These are phyloP conservation scores for Piper betle DNA, from an alignment of 164 flowering plant genomes.

Conservation along the genomic window DNA sequence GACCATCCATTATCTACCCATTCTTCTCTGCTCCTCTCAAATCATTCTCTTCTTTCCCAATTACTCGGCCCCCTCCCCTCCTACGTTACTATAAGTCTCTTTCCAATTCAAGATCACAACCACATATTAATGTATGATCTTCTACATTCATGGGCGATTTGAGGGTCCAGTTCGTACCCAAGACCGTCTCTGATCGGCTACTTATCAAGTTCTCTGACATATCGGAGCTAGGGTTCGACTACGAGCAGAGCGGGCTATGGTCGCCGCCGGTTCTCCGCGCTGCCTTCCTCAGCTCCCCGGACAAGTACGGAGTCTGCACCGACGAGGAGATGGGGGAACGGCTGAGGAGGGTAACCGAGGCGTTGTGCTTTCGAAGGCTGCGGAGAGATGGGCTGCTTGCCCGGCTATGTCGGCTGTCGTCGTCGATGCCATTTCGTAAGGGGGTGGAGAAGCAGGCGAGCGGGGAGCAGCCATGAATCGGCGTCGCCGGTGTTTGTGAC, in stretches of 20 bases:
- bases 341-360: slow-evolving; percentile 7
- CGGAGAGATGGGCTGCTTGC: neutral
- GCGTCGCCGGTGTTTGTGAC: neutral
- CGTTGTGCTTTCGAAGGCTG: neutral
- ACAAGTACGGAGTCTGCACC: slow-evolving; percentile 15
- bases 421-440: neutral
- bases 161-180: slow-evolving; percentile 39
- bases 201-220: slow-evolving; percentile 56
- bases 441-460: neutral
- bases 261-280: slow-evolving; percentile 54
- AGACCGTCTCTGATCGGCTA: slow-evolving; percentile 40
- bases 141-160: neutral
- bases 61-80: neutral
- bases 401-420: neutral
- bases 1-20: neutral
- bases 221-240: slow-evolving; percentile 49
- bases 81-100: slow-evolving; percentile 3
- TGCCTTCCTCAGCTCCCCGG: slow-evolving; percentile 41
- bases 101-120: slow-evolving; percentile 6
- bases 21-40: neutral
- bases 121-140: too few species aligned
- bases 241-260: slow-evolving; percentile 66
- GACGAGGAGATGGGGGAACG: slow-evolving; percentile 15
- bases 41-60: neutral
- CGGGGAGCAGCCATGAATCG: neutral